Conservation (phyloP, 257 asterid species). For the Solanum rostratum region DNA sequence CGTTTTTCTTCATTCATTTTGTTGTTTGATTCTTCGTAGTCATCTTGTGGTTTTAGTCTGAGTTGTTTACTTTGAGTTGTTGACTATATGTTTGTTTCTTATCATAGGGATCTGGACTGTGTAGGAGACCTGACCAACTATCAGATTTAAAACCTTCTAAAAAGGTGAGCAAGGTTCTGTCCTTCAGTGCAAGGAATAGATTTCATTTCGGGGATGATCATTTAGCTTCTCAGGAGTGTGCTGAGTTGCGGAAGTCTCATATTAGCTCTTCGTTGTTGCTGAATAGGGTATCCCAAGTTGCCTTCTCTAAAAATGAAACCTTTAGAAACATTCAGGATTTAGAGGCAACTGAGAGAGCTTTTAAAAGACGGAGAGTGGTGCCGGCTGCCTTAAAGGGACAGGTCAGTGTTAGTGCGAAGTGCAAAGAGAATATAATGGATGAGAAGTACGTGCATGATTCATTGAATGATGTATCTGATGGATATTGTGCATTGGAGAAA, state of each 20-base stretch:
- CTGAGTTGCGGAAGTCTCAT: constrained; percentile 5
- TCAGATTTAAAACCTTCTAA: not conserved
- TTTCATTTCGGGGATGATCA: not conserved
- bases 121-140: constrained; percentile 1
- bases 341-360: not conserved
- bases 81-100: not conserved
- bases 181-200: not conserved
- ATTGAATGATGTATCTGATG: not conserved
- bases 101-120: constrained; percentile 3
- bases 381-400: not conserved
- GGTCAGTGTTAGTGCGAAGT: constrained; percentile 9
- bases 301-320: not conserved
- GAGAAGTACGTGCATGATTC: constrained; percentile 1
- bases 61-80: not conserved
- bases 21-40: not conserved
- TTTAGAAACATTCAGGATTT: constrained; percentile 3
- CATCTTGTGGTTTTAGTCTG: not conserved
- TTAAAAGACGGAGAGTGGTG: constrained; percentile 3
- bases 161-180: constrained; percentile 1
- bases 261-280: constrained; percentile 5
- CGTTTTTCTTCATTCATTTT: not conserved
- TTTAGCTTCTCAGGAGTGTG: not conserved
- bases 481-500: not conserved
- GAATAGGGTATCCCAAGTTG: constrained; percentile 7
- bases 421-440: not conserved